Evolutionary conservation across 208 protist species (phyloP).

Genomic region (Trypanosoma melophagium): DNA sequence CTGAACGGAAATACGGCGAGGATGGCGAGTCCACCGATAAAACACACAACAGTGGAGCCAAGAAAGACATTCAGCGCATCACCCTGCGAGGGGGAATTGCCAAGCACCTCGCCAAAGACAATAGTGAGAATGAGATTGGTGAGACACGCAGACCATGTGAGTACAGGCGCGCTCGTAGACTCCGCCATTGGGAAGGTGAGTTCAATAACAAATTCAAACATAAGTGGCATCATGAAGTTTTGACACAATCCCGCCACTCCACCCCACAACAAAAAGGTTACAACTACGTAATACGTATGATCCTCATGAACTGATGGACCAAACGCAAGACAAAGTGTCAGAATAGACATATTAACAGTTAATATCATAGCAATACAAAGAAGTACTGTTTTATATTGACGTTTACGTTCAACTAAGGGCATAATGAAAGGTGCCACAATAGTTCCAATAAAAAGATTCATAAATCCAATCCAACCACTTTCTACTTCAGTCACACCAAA

Average conservation of each 20-base stretch:
- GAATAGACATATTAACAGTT: constrained; percentile 37
- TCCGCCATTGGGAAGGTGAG: constrained; percentile 76
- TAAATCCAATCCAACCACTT: constrained; percentile 68
- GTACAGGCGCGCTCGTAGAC: constrained; percentile 63
- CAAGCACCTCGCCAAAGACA: constrained; percentile 64
- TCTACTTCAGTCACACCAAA: constrained; percentile 62
- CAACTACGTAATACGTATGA: constrained; percentile 38
- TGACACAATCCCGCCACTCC: constrained; percentile 63
- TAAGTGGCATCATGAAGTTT: constrained; percentile 82
- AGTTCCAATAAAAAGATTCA: constrained; percentile 66
- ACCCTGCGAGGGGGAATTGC: constrained; percentile 40
- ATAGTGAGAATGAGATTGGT: constrained; percentile 61
- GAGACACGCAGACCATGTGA: constrained; percentile 70
- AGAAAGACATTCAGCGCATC: constrained; percentile 54
- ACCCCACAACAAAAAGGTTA: constrained; percentile 58
- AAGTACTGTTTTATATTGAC: constrained; percentile 59
- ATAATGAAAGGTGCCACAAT: constrained; percentile 70
- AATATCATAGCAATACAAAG: constrained; percentile 40
- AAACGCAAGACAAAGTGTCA: constrained; percentile 61
- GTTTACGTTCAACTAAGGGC: constrained; percentile 44
- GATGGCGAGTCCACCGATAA: constrained; percentile 46
- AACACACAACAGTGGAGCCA: constrained; percentile 53
- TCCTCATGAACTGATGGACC: constrained; percentile 50
- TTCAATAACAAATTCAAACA: constrained; percentile 85
- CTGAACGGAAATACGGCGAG: constrained; percentile 43